A percentile compares a stretch with the other conserved stretches of the same genome.
Conservation (phyloP, 1,284 basidiomycete species). For the Inonotus hispidus region DNA sequence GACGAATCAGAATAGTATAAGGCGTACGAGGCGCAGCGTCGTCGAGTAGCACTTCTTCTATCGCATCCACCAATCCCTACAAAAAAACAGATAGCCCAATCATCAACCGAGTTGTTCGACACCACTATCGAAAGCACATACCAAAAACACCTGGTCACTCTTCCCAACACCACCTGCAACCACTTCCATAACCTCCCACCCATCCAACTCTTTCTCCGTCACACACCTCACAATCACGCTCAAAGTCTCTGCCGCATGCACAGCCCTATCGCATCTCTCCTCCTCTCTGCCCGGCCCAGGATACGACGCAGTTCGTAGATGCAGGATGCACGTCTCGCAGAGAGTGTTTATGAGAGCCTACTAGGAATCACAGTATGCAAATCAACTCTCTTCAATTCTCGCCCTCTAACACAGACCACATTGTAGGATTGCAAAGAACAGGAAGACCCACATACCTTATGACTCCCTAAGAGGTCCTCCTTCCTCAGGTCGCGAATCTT, state of each 20-base stretch:
- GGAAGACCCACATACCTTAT: conserved; percentile 37
- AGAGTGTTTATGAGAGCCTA: conserved; percentile 49
- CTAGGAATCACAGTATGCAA: conserved; percentile 26
- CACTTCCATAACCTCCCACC: conserved; percentile 67
- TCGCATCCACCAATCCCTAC: conserved; percentile 34
- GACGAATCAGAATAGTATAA: not conserved
- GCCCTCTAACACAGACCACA: no score
- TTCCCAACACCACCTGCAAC: conserved; percentile 52
- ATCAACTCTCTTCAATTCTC: no score
- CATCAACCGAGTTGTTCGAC: not conserved
- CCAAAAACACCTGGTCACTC: conserved; percentile 55
- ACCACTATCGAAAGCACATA: conserved; percentile 27
- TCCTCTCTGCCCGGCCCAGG: no score
- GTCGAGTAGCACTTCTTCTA: conserved; percentile 42
- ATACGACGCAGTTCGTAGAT: conserved; percentile 31
- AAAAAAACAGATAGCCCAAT: not conserved
- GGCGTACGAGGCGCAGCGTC: conserved; percentile 38
- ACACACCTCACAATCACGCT: conserved; percentile 40
- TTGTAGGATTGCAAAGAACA: not conserved
- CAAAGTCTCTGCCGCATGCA: conserved; percentile 46
- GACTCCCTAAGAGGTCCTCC: conserved; percentile 34
- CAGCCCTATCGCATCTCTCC: conserved; percentile 33
- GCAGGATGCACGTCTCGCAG: conserved; percentile 40
- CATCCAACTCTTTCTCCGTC: conserved; percentile 49
- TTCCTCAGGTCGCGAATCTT: conserved; percentile 34